These are phyloP conservation scores for Coemansia sp. DNA, from an alignment of 192 early-diverging fungal species.

Conservation along the genomic window DNA sequence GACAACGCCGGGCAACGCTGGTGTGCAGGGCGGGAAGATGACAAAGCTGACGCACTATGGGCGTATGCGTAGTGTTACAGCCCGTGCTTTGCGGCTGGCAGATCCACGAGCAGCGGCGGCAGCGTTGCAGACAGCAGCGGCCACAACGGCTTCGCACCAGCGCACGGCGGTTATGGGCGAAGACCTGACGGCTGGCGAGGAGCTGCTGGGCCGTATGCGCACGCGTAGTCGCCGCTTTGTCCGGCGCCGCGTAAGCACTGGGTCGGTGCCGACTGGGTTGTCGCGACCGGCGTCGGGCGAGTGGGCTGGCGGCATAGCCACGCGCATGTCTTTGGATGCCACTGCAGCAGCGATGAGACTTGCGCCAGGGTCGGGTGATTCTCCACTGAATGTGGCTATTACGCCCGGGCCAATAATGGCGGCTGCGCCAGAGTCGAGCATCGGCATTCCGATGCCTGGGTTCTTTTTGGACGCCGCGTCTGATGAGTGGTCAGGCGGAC, in stretches of 20 bases:
- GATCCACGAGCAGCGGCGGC: slow-evolving; percentile 32
- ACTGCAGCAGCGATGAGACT: neutral
- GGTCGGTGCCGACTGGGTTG: slow-evolving; percentile 28
- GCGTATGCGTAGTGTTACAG: slow-evolving; percentile 51
- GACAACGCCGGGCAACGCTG: neutral
- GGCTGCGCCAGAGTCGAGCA: slow-evolving; percentile 24
- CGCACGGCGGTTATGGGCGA: slow-evolving; percentile 6
- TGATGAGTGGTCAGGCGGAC: slow-evolving; percentile 54
- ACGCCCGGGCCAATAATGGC: neutral
- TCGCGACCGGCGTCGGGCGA: slow-evolving; percentile 34
- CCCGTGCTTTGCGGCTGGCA: slow-evolving; percentile 50
- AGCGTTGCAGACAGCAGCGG: slow-evolving; percentile 12
- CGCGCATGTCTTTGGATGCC: neutral
- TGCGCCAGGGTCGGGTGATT: neutral
- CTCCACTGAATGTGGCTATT: neutral
- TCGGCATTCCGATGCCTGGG: slow-evolving; percentile 54
- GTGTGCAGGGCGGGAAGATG: slow-evolving; percentile 45
- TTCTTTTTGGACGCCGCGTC: slow-evolving; percentile 51
- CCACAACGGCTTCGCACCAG: slow-evolving; percentile 10
- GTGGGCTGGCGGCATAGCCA: slow-evolving; percentile 1
- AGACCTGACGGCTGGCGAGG: slow-evolving; percentile 17
- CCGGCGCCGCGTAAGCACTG: slow-evolving; percentile 21
- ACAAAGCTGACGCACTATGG: slow-evolving; percentile 58
- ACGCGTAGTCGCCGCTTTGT: neutral
- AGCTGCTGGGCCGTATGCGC: neutral